These are phyloP conservation scores for Aleurites moluccanus DNA, from an alignment of 441 rosid species.

Conservation along the genomic window DNA sequence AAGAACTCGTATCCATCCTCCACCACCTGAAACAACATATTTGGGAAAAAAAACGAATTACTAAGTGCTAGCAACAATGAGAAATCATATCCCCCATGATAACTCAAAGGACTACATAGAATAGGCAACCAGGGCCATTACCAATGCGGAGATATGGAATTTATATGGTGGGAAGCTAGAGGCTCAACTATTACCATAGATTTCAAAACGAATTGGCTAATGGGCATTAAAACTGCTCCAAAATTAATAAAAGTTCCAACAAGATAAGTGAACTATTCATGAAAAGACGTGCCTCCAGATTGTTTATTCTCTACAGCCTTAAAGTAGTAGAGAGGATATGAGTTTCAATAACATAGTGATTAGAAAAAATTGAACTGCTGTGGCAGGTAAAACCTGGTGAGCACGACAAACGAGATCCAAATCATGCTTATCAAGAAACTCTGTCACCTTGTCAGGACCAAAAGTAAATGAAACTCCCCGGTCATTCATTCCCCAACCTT, in stretches of 20 bases:
- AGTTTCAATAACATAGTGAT: conserved; percentile 12
- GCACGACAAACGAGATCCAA: conserved; percentile 76
- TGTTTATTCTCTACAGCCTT: conserved; percentile 15
- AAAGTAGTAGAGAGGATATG: conserved; percentile 15
- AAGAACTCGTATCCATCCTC: conserved; percentile 85
- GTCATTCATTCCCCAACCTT: conserved; percentile 78
- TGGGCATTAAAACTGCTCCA: not conserved
- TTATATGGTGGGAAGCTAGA: not conserved
- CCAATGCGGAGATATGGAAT: not conserved
- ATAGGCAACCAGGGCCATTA: conserved; percentile 11
- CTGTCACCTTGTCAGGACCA: conserved; percentile 63
- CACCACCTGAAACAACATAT: conserved; percentile 53
- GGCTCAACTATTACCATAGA: not conserved
- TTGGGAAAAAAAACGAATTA: not conserved
- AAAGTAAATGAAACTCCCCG: conserved; percentile 74
- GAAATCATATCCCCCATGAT: conserved; percentile 1
- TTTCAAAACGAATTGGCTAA: not conserved
- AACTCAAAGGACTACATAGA: conserved; percentile 22
- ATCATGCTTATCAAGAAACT: conserved; percentile 63
- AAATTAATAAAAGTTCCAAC: not conserved
- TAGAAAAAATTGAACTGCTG: conserved; percentile 19
- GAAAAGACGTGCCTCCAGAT: conserved; percentile 20
- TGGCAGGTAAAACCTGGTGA: conserved; percentile 53
- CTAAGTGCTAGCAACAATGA: not conserved
- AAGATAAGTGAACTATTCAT: conserved; percentile 3